Evolutionary conservation across 768 basidiomycete genomes (phyloP).

Genomic region (Termitomyces sp.): DNA sequence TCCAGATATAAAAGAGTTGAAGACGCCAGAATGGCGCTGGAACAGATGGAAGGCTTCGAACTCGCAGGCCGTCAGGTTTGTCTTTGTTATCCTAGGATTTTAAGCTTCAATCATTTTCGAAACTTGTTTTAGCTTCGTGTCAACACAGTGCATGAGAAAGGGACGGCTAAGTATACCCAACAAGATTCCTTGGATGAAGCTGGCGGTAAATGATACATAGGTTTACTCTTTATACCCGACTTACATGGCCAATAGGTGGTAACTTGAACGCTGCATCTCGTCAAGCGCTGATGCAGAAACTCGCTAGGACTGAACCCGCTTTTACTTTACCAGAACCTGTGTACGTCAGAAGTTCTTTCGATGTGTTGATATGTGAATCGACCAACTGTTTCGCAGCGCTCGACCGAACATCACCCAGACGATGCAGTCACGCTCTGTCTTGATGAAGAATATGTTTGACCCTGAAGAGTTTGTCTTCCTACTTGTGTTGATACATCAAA

Average conservation of each 20-base stretch:
- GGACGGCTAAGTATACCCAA: constrained; percentile 66
- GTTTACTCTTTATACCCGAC: neutral
- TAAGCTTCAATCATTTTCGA: neutral
- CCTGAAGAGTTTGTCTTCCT: constrained; percentile 80
- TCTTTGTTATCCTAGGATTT: constrained; percentile 1
- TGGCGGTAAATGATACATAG: constrained; percentile 52
- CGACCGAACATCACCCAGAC: constrained; percentile 78
- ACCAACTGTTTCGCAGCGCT: constrained; percentile 34
- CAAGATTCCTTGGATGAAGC: constrained; percentile 85
- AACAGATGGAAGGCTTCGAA: constrained; percentile 99
- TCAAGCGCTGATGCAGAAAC: constrained; percentile 99
- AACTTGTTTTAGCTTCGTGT: constrained; percentile 60
- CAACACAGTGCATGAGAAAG: constrained; percentile 91
- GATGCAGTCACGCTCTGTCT: constrained; percentile 85
- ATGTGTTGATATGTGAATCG: constrained; percentile 11
- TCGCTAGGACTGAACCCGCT: constrained; percentile 86
- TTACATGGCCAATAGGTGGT: constrained; percentile 55
- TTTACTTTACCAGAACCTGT: constrained; percentile 50
- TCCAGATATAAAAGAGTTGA: constrained; percentile 82
- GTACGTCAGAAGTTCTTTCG: constrained; percentile 35
- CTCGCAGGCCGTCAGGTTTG: constrained; percentile 89
- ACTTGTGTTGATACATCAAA: neutral
- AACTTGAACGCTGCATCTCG: constrained; percentile 97
- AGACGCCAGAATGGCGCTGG: constrained; percentile 94
- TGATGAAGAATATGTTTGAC: constrained; percentile 94